Evolutionary conservation across 2,329 filamentous ascomycete genomes (phyloP).

Genomic region (Pseudohalonectria lignicola): DNA sequence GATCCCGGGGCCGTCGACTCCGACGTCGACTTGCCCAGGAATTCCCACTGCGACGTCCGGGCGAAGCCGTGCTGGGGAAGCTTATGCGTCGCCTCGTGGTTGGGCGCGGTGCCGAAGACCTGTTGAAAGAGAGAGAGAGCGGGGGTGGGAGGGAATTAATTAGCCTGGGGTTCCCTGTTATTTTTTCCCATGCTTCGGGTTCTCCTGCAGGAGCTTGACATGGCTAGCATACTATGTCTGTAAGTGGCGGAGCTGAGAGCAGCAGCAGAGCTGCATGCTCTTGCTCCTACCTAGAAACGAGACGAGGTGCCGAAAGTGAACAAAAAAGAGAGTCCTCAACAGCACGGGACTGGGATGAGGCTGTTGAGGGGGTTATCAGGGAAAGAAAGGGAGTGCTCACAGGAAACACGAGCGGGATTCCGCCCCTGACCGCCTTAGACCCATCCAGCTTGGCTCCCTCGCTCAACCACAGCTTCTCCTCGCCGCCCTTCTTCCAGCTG

Average conservation of each 20-base stretch:
- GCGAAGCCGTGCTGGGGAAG: constrained; percentile 95
- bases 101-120: constrained; percentile 71
- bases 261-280: too few species aligned
- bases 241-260: too few species aligned
- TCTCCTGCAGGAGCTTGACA: too few species aligned
- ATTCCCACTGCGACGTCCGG: constrained; percentile 83
- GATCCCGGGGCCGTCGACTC: constrained; percentile 32
- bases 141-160: background rate
- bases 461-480: constrained; percentile 81
- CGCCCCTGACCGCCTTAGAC: constrained; percentile 79
- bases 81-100: constrained; percentile 63
- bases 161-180: too few species aligned
- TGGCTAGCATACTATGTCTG: too few species aligned
- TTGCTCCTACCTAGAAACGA: too few species aligned
- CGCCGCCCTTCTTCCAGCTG: constrained; percentile 75
- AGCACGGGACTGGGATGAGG: too few species aligned
- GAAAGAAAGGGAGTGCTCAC: constrained; percentile 43
- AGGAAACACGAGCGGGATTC: constrained; percentile 87
- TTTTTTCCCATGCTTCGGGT: too few species aligned
- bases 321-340: too few species aligned
- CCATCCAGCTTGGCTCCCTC: constrained; percentile 74
- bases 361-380: too few species aligned
- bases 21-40: constrained; percentile 75
- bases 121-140: too few species aligned
- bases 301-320: too few species aligned